Evolutionary conservation across 352 stramenopile species (phyloP).

Genomic region (Globisporangium lucens): DNA sequence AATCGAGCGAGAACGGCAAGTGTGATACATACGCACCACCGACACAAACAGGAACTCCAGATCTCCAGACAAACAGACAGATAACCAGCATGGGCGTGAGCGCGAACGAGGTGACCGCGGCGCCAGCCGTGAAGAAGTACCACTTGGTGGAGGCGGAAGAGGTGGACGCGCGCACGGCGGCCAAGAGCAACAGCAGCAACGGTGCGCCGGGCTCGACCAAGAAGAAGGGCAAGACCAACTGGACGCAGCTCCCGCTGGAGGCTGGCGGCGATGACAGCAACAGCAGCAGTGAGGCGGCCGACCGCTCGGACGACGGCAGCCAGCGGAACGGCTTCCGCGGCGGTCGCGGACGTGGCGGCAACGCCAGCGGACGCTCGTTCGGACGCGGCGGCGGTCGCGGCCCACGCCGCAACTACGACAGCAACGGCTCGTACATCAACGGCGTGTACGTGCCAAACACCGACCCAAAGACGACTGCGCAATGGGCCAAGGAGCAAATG

Average conservation of each 20-base stretch:
- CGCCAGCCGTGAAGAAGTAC: constrained; percentile 62
- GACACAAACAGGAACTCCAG: constrained; percentile 1
- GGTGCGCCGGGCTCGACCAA: constrained; percentile 24
- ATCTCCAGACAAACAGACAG: neutral
- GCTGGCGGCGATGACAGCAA: constrained; percentile 24
- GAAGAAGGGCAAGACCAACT: constrained; percentile 76
- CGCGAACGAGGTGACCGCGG: constrained; percentile 23
- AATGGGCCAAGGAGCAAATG: constrained; percentile 86
- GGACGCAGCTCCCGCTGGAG: constrained; percentile 63
- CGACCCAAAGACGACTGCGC: constrained; percentile 61
- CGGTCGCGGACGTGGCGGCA: constrained; percentile 21
- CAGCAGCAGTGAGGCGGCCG: constrained; percentile 15
- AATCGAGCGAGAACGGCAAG: neutral
- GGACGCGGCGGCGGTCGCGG: constrained; percentile 28
- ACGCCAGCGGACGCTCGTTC: constrained; percentile 19
- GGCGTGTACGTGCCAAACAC: constrained; percentile 77
- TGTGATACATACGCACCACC: constrained; percentile 2
- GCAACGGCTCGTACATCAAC: constrained; percentile 68
- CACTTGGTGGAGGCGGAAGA: constrained; percentile 81
- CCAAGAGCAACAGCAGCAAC: constrained; percentile 5
- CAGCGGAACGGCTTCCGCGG: constrained; percentile 21
- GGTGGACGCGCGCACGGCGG: constrained; percentile 35
- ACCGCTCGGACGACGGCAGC: constrained; percentile 13
- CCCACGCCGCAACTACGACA: constrained; percentile 42
- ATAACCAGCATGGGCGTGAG: constrained; percentile 31